These are phyloP conservation scores for Viola pubescens DNA, from an alignment of 441 rosid genomes.

Conservation along the genomic window DNA sequence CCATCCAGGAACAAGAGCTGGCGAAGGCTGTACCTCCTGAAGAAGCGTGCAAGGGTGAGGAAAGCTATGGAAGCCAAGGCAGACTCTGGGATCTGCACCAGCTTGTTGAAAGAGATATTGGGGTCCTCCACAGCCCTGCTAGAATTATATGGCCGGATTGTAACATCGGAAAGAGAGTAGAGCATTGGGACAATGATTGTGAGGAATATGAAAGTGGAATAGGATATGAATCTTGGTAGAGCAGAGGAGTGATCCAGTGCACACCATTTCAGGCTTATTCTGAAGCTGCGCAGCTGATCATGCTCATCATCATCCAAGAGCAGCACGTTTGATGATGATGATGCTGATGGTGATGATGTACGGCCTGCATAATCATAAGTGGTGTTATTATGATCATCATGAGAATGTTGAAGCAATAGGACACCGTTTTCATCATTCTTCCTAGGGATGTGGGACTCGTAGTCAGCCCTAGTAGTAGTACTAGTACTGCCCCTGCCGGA, in stretches of 20 bases:
- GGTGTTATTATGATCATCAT: too few relatives aligned
- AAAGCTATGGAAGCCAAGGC: constrained; percentile 46
- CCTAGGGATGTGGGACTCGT: too few relatives aligned
- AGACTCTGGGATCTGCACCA: constrained; percentile 64
- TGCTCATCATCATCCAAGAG: neutral
- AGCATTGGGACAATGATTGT: constrained; percentile 40
- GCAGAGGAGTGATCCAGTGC: constrained; percentile 66
- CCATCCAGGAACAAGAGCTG: constrained; percentile 62
- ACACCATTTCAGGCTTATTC: constrained; percentile 51
- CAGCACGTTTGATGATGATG: too few relatives aligned
- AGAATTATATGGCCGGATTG: constrained; percentile 17
- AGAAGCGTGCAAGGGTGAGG: constrained; percentile 47
- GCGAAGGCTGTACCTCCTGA: constrained; percentile 39
- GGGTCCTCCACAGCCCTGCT: constrained; percentile 14
- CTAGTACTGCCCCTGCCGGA: too few relatives aligned
- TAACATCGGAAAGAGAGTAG: constrained; percentile 24
- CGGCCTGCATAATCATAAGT: neutral
- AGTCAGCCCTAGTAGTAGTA: too few relatives aligned
- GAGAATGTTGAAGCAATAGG: too few relatives aligned
- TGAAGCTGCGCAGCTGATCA: constrained; percentile 43
- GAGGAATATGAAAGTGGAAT: constrained; percentile 34
- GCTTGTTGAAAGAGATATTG: constrained; percentile 39
- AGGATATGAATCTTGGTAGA: constrained; percentile 39
- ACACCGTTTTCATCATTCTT: too few relatives aligned
- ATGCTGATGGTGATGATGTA: too few relatives aligned